These are phyloP conservation scores for Mycena belliarum DNA, from an alignment of 768 basidiomycete genomes.

Conservation along the genomic window DNA sequence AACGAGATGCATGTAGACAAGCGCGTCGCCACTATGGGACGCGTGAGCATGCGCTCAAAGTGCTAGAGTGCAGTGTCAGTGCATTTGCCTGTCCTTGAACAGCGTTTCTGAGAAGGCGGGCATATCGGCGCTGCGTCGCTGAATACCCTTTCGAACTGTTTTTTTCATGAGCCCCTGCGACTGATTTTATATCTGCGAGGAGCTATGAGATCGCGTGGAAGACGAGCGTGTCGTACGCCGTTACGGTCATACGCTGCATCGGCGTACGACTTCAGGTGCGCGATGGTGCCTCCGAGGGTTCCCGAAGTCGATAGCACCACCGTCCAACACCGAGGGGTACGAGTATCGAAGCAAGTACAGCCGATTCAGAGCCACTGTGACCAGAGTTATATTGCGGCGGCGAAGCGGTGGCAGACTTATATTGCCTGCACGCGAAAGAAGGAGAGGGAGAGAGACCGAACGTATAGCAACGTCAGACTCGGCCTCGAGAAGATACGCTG, in stretches of 20 bases:
- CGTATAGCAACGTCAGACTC: conserved; percentile 24
- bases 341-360: conserved; percentile 20
- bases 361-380: conserved; percentile 5
- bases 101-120: conserved; percentile 31
- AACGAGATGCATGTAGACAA: not conserved
- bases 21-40: not conserved
- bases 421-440: conserved; percentile 30
- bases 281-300: conserved; percentile 26
- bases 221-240: conserved; percentile 32
- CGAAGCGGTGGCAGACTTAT: conserved; percentile 23
- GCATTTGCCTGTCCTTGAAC: conserved; percentile 32
- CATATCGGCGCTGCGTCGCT: conserved; percentile 25
- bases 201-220: conserved; percentile 34
- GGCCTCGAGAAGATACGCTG: conserved; percentile 7
- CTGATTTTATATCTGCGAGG: conserved; percentile 26
- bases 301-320: conserved; percentile 23
- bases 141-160: conserved; percentile 14
- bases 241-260: conserved; percentile 22
- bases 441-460: conserved; percentile 28
- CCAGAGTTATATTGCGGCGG: conserved; percentile 23
- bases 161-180: conserved; percentile 18
- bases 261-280: conserved; percentile 20
- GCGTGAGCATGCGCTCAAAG: not conserved
- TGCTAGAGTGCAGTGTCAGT: conserved; percentile 29
- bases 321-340: conserved; percentile 29